Base-by-base conservation (phyloP, 108 stramenopile genomes). In the Schizochytrium sp. region DNA sequence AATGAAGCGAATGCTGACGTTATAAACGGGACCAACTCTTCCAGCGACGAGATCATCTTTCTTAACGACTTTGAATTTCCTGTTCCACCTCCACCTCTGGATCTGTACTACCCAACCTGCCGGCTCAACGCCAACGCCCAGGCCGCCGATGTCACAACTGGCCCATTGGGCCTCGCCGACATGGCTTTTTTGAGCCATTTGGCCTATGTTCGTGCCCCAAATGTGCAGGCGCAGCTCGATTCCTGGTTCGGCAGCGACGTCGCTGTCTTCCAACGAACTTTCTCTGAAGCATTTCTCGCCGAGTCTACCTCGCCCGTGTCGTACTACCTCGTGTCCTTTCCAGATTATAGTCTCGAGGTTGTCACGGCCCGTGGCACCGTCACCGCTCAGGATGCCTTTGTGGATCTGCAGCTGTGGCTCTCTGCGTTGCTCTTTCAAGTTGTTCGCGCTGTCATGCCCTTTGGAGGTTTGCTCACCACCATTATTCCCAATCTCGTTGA, bases 331-430 rank as follows among this genome's bases (percentile, higher is more conserved):
- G 28, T 83, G 16, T 12, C 45, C 45, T 83, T 83, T 45, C 48
- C 45, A 6, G 28, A 23, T 23, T 6, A 14, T 6, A 34, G 23
- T 29, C 60, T 87, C 88, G 94, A 92, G 8, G 83, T 95, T 47
- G 89, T 97, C 57, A 63, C 91, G 47, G 95, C 96, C 72, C 93
- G 96, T 41, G 96, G 96, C 21, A 95, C 95, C n/a, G 72, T 90
- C 44, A 96, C 94, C 58, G 72, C 90, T 10, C 95, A 91, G 92
- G 96, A 97, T 72, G 91, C 92, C 91, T 88, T 97, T 41, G 91
- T 93, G 4, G 94, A 97, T 88, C 87, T 92, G 23, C 95, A 96
- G 87, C 90, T 96, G 3, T 97, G 96, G 95, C 91, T 92, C 19
- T 90, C 95, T 5, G 93, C 95, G 53, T 92, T 87, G 14, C 88